Conservation (phyloP, 2,329 filamentous ascomycete species). For the Periconia digitata region DNA sequence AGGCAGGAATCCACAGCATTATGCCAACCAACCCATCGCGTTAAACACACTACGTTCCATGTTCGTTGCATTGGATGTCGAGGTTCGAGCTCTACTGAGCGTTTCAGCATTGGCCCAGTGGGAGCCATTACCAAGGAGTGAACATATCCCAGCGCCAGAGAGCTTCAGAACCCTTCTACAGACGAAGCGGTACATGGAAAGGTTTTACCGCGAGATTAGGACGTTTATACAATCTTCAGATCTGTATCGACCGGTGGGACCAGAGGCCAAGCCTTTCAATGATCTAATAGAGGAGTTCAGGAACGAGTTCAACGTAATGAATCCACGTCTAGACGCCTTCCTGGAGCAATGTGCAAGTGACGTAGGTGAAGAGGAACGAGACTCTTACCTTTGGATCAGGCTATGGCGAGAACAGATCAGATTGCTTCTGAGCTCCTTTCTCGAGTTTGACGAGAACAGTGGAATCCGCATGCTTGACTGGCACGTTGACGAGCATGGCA, state of each 20-base stretch:
- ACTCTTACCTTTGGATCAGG: constrained; percentile 12
- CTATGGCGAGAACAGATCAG: constrained; percentile 12
- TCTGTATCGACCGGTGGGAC: background rate
- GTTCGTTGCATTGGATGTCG: constrained; percentile 33
- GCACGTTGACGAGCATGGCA: constrained; percentile 16
- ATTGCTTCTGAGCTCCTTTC: constrained; percentile 6
- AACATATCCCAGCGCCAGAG: constrained; percentile 1
- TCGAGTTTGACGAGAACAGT: constrained; percentile 4
- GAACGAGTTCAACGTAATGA: constrained; percentile 6
- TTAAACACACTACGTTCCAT: constrained; percentile 30
- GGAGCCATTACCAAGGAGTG: constrained; percentile 22
- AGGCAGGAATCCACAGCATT: constrained; percentile 4
- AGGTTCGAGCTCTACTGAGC: constrained; percentile 31
- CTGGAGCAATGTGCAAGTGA: constrained; percentile 5
- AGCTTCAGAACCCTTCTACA: constrained; percentile 13
- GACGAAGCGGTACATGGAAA: constrained; percentile 23
- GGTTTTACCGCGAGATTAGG: constrained; percentile 25
- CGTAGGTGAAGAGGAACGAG: constrained; percentile 4
- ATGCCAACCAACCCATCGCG: constrained; percentile 23
- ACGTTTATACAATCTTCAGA: constrained; percentile 24
- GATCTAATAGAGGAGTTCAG: constrained; percentile 5
- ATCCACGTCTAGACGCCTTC: constrained; percentile 11
- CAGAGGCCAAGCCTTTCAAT: background rate
- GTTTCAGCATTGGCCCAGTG: constrained; percentile 18
- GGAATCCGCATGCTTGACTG: constrained; percentile 8